Base-by-base conservation (phyloP, 1,284 basidiomycete species). In the Ustilago esculenta region DNA sequence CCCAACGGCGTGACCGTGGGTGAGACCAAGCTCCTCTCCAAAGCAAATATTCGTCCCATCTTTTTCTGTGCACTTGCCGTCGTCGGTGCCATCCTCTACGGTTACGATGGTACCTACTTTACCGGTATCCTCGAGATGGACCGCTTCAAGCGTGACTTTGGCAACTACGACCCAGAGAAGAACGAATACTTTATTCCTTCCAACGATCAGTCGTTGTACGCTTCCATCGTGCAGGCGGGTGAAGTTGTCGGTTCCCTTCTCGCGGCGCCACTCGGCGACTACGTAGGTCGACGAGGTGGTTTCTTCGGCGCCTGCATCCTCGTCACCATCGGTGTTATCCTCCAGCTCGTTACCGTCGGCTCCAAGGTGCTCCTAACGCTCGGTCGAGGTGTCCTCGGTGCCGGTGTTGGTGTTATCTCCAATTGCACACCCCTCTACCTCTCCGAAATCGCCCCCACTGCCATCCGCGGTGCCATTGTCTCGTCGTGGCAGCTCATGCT, bases 201-300 rank as follows among this genome's bases (percentile, higher is more conserved):
- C n/a, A 48, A 47, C 23, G 65, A 82, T 35, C 63, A 74, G 37
- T 75, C 77, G 5, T 65, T 80, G 27, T 61, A 71, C 49, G 81
- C 84, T 8, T 83, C 82, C 11, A 84, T 84, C 61, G 83, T 85
- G 7, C 84, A 84, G 54, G 84, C 83, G 18, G 84, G 84, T 61
- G 84, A 85, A 54, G 74, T 85, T 32, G 59, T 84, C 45, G 84
- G 84, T 18, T 81, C 83, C 2, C 78, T 84, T 12, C 55, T 76
- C 7, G 83, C 83, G 25, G 83, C 81, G 17, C 77, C 82, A 17
- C 75, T 85, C 45, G 84, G 84, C 60, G 83, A 84, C 64, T 81
- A 47, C 33, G 54, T 71, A 15, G 84, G 84, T 10, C 72, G 84
- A 41, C 83, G 83, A 49, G 84, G 84, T 27, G 83, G 79, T 50